A percentile compares a stretch with the other conserved stretches of the same genome.
phyloP scores from a whole-genome alignment of 1,139 yeast species.

The Lodderomyces margitis region DNA sequence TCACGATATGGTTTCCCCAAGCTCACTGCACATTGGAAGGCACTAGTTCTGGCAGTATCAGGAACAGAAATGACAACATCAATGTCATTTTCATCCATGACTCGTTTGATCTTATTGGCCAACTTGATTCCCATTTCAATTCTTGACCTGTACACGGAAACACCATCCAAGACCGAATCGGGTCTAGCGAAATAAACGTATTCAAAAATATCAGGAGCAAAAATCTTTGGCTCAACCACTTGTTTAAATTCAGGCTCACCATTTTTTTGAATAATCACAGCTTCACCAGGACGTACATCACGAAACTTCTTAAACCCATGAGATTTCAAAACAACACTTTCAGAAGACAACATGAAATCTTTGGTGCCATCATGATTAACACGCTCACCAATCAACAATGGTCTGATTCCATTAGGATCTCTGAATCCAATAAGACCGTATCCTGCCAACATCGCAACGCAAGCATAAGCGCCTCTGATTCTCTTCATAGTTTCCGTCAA shows the following conservation, averaged over 20 bases:
- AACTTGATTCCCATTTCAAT: constrained; percentile 91
- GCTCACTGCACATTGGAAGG: constrained; percentile 84
- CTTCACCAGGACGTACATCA: constrained; percentile 93
- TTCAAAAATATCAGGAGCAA: constrained; percentile 95
- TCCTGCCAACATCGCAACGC: constrained; percentile 94
- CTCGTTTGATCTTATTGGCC: constrained; percentile 63
- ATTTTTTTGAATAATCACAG: constrained; percentile 81
- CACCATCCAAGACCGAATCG: constrained; percentile 93
- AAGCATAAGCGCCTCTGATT: constrained; percentile 95
- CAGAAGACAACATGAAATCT: constrained; percentile 95
- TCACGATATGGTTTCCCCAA: constrained; percentile 86
- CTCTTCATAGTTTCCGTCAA: constrained; percentile 74
- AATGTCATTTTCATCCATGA: constrained; percentile 58
- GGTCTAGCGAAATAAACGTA: constrained; percentile 98
- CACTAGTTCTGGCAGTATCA: constrained; percentile 93
- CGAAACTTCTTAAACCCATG: constrained; percentile 79
- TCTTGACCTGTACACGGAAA: constrained; percentile 89
- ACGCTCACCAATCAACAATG: constrained; percentile 83
- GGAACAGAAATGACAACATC: constrained; percentile 99
- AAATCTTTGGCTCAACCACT: constrained; percentile 72
- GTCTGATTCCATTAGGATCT: constrained; percentile 96
- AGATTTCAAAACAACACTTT: constrained; percentile 92
- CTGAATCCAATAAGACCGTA: constrained; percentile 94
- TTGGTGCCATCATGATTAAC: constrained; percentile 61
- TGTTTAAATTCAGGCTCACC: constrained; percentile 76